Evolutionary conservation across 2,329 filamentous ascomycete species (phyloP), one percentile per base, ranked within the genome.

Genomic region (Xylariaceae sp.): DNA sequence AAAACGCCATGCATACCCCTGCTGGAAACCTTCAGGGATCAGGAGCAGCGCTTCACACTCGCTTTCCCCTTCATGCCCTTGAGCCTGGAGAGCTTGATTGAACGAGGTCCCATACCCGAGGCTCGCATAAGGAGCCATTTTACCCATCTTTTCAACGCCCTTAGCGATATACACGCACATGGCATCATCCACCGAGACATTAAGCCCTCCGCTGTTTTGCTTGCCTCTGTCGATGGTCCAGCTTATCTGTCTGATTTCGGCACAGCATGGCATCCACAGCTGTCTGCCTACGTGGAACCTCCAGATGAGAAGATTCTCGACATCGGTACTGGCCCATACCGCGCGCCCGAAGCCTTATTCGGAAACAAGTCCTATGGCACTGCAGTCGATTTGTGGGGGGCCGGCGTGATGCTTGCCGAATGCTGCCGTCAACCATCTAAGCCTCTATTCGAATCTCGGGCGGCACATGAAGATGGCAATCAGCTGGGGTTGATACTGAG

Each of bases 121-220:
- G 13, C 45, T 11, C 53, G 57, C 6, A 42, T 65, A 11, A 53
- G 55, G 14, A 46, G 52, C 15, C 75, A 67, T 56, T 92, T 70
- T 59, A 61, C 38, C 9, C 79, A 89, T 45, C 53, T 92, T 5
- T 83, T 95, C 52, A 57, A 61, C 3, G 89, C 77, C 4, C 70
- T 98, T 2, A 63, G 62, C 2, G 71, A 83, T 47, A 66, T 95
- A 2, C 92, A 98, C 55, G 47, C 57, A 6, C 62, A 76, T 16
- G 82, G 77, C 6, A 88, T 98, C 37, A 82, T 98, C 35, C 92
- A 98, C 56, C 80, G 92, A 36, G 92, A 98, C 53, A 66, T 98
- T 53, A 98, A 98, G 53, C 92, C 92, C 1, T 88, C 87, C 0
- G 94, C 94, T 33, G 72, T 98, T 22, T 67, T 95, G 7, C 70